These are phyloP conservation scores for Phaffia australis DNA, from an alignment of 768 basidiomycete species.

Conservation along the genomic window DNA sequence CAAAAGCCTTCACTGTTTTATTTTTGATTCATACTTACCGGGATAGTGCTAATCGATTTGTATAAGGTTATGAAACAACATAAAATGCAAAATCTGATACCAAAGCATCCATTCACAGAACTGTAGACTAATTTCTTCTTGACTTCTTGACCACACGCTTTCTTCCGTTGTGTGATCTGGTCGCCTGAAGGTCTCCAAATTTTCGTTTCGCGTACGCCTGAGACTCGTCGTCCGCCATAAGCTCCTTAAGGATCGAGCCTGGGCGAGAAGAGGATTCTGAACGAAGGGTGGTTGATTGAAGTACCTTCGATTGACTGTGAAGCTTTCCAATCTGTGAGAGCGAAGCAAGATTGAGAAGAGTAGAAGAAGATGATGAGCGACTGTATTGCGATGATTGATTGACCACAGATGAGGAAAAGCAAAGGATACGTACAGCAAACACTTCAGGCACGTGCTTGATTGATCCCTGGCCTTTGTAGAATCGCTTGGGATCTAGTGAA, in stretches of 20 bases:
- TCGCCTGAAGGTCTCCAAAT: conserved; percentile 61
- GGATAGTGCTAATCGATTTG: too few relatives aligned
- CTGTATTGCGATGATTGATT: too few relatives aligned
- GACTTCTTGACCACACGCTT: too few relatives aligned
- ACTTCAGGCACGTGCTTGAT: conserved; percentile 45
- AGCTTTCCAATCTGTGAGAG: conserved; percentile 64
- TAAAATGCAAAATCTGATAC: too few relatives aligned
- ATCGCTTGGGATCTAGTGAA: conserved; percentile 82
- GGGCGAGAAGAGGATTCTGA: conserved; percentile 25
- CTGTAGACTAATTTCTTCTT: too few relatives aligned
- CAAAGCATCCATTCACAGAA: too few relatives aligned
- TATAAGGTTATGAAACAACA: too few relatives aligned
- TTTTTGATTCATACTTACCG: too few relatives aligned
- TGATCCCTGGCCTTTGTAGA: conserved; percentile 48
- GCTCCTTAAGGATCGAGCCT: conserved; percentile 78
- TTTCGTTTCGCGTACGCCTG: conserved; percentile 84
- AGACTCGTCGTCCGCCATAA: conserved; percentile 77
- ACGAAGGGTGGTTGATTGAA: conserved; percentile 16
- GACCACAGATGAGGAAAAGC: too few relatives aligned
- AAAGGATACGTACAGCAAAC: conserved; percentile 31
- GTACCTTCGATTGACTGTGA: conserved; percentile 6
- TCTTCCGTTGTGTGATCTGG: too few relatives aligned
- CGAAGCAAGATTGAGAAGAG: background rate
- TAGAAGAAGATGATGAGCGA: background rate
- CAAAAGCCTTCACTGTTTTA: too few relatives aligned